These are phyloP conservation scores for Talaromyces marneffei DNA, from an alignment of 2,329 filamentous ascomycete genomes.

Conservation along the genomic window DNA sequence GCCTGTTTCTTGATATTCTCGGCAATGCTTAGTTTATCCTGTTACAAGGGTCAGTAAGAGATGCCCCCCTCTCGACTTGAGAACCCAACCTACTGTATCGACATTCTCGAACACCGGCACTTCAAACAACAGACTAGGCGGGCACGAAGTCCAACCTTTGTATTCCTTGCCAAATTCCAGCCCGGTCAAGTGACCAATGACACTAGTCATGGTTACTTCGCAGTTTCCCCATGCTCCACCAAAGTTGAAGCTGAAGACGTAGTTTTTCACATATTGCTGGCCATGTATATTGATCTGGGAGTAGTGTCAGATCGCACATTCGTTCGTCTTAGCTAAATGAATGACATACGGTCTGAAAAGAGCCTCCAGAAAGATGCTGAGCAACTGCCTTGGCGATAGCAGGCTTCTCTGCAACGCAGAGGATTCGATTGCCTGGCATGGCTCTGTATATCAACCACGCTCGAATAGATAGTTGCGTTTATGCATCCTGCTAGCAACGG, in stretches of 20 bases:
- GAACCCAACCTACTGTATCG: slow-evolving; percentile 50
- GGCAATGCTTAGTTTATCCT: slow-evolving; percentile 76
- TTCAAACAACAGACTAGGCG: slow-evolving; percentile 72
- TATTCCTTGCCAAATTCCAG: slow-evolving; percentile 69
- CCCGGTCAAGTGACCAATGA: slow-evolving; percentile 79
- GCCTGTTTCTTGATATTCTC: slow-evolving; percentile 80
- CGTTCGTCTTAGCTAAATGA: too few species aligned
- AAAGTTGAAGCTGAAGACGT: slow-evolving; percentile 86
- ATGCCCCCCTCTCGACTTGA: not conserved
- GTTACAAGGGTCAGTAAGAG: slow-evolving; percentile 2
- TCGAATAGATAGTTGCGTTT: not conserved
- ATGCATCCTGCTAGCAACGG: not conserved
- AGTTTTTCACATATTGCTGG: slow-evolving; percentile 84
- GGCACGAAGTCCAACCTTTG: slow-evolving; percentile 74
- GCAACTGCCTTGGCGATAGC: slow-evolving; percentile 95
- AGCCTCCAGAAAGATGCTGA: slow-evolving; percentile 75
- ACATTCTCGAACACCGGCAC: slow-evolving; percentile 67
- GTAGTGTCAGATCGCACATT: not conserved
- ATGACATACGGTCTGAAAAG: slow-evolving; percentile 59
- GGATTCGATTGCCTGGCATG: slow-evolving; percentile 43
- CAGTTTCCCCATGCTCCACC: slow-evolving; percentile 72
- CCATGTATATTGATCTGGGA: slow-evolving; percentile 60
- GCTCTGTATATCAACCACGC: not conserved
- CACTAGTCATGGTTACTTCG: slow-evolving; percentile 87
- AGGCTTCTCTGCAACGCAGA: slow-evolving; percentile 81